Evolutionary conservation across 192 early-diverging fungal species (phyloP).

Genomic region (Dispira simplex): DNA sequence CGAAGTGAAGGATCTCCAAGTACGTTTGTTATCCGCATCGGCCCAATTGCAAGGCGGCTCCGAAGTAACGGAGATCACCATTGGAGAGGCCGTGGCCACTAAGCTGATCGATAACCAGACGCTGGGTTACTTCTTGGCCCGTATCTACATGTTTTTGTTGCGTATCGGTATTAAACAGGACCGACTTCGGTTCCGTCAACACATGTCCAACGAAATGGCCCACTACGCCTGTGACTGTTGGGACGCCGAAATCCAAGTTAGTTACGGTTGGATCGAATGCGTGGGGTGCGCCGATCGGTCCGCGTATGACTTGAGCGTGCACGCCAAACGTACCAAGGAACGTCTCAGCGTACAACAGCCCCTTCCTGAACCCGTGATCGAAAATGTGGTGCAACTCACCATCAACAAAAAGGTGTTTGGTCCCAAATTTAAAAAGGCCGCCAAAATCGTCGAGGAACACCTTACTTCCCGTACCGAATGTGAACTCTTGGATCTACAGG

Average conservation of each 20-base stretch:
- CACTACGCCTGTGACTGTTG: constrained; percentile 98
- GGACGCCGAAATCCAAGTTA: constrained; percentile 95
- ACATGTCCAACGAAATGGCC: constrained; percentile 99
- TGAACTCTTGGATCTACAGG: constrained; percentile 24
- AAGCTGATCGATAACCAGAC: constrained; percentile 92
- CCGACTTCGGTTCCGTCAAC: constrained; percentile 90
- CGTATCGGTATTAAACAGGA: constrained; percentile 78
- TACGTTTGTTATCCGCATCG: constrained; percentile 60
- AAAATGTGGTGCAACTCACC: constrained; percentile 64
- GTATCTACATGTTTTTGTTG: constrained; percentile 83
- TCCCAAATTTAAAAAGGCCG: constrained; percentile 80
- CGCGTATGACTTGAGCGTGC: constrained; percentile 90
- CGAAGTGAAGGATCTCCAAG: constrained; percentile 58
- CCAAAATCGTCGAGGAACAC: constrained; percentile 72
- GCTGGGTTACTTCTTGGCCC: constrained; percentile 94
- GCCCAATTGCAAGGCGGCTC: constrained; percentile 68
- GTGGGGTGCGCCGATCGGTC: constrained; percentile 99
- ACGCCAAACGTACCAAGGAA: constrained; percentile 76
- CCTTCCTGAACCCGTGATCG: constrained; percentile 64
- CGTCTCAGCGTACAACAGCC: constrained; percentile 87
- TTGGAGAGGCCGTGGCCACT: constrained; percentile 83
- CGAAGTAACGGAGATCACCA: constrained; percentile 46
- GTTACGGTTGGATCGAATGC: constrained; percentile 98
- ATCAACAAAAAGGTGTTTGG: constrained; percentile 93
- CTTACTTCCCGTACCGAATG: constrained; percentile 38